Evolutionary conservation across 148 eudicot genomes (phyloP), one percentile per base, ranked within the genome.

Genomic region (Dysphania ambrosioides): DNA sequence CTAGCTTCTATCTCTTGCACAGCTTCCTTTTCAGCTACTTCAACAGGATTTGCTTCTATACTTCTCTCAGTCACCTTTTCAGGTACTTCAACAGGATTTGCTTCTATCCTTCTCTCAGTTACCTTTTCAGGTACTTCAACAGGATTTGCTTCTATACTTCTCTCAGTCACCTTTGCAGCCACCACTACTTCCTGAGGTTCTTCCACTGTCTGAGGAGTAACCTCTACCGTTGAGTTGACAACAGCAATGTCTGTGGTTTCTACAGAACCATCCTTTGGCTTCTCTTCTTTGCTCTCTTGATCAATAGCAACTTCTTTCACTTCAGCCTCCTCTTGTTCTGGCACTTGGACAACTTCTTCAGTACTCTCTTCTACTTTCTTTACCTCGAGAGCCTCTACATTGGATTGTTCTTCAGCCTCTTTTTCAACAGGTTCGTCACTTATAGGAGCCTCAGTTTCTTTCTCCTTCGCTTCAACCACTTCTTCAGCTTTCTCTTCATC

Each of bases 401-500:
- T 65, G 44, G 69, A 29, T 21, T 21, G 26, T 65, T 65, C 69
- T 2, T n/a, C 47, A 65, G 29, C 44, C n/a, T 65, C 47, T 5
- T 67, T 41, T 71, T 63, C 61, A 42, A 44, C 57, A 24, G 10
- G 8, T 5, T 42, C 68, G 21, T 65, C 68, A 58, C 58, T 44
- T 36, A 13, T 16, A 6, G 53, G 53, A 16, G 53, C 57, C 21
- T 53, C 57, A 19, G 57, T 19, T 47, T 47, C 53, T 47, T 47
- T 15, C 53, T 47, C 21, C 21, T 38, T 53, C 32, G 62, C 40
- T 15, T 72, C 58, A 3, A 67, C n/a, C 34, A 40, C 73, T 19
- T 68, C 81, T 70, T 72, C 74, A 44, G 66, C 32, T 49, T 79
- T 79, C 72, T 72, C 78, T 29, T 82, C 77, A 32, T 41, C 21